Base-by-base conservation (phyloP, 371 early-diverging fungal species). In the Phascolomyces articulosus region DNA sequence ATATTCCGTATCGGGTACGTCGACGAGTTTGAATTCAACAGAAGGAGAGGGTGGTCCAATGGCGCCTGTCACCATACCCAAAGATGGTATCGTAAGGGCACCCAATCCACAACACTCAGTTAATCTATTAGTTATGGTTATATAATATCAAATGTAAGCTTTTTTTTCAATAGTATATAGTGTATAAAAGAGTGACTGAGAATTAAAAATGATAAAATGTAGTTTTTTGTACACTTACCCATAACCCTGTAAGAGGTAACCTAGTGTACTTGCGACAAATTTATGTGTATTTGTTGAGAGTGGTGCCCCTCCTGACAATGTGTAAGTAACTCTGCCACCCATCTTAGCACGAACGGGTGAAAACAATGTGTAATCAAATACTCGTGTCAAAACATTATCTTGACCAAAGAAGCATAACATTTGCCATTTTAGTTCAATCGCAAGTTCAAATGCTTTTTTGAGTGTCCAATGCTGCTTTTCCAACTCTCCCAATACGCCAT, bases 271-370 rank as follows among this genome's bases (percentile, higher is more conserved):
- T 11, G 87, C 82, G 72, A 99, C 72, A 68, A 96, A 96, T 64
- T 86, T 78, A 55, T 96, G 93, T 4, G 94, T 92, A n/a, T 94
- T 91, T 26, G 79, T 74, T 62, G 92, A 88, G 58, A 98, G 85
- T 11, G 98, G 94, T 0, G 98, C 98, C 38, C 97, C 96, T 28
- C 98, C 99, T 24, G 92, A 91, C n/a, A 98, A 65, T 40, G 90
- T 88, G 67, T 90, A 84, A 59, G 79, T 78, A 27, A 99, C 84
- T 1, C 87, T 75, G n/a, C 98, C 98, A 28, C 99, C 99, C 27
- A 94, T 93, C 38, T 90, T 79, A 23, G 85, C 86, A 53, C 87
- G 79, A 56, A 97, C 88, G 62, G 88, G 83, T 48, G 87, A 84
- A 77, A 98, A 98, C 27, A 96, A 81, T 23, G 91, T 69, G 28